Base-by-base conservation (phyloP, 371 early-diverging fungal genomes). In the Choanephora cucurbitarum region DNA sequence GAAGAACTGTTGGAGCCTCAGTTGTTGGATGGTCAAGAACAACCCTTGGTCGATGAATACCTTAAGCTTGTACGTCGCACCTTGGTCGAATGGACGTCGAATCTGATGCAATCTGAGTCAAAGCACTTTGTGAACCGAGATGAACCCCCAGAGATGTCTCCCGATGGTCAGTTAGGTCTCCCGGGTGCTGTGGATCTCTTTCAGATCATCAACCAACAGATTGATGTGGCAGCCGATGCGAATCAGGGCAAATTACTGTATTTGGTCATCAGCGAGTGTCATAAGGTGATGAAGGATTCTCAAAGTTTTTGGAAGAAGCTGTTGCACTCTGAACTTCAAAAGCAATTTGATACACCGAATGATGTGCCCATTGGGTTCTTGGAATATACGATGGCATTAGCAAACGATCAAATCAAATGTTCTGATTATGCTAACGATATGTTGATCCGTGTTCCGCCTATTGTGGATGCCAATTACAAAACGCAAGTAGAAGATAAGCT, bases 171-270 rank as follows among this genome's bases (percentile, higher is more conserved):
- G 43, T 96, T 92, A 61, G 81, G 89, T 17, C 81, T 95, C 49
- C 73, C 89, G 14, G 91, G 90, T 4, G 83, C 94, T 3, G 88
- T 91, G 17, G 89, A 94, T 49, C 77, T 96, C 64, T 97, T 96
- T 70, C 92, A 96, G 69, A 96, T 97, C 77, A 85, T 97, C 60
- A 96, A 95, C 67, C 96, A 97, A 75, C 97, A 97, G 64, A 85
- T 98, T 37, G 93, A 94, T 49, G 73, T 96, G 9, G 96, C 92
- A 0, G 79, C 82, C 17, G 85, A 89, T 24, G 89, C 92, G 2
- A 88, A 89, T 45, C 87, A 91, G n/a, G 91, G 90, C 15, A 90
- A 86, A 50, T 72, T 98, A 15, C 74, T 97, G 22, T 88, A 84
- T 67, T 89, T 95, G 54, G 90, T 97, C 7, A 79, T 96, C 6